Evolutionary conservation across 2,329 filamentous ascomycete species (phyloP), one percentile per base, ranked within the genome.

Genomic region (Nannizziopsis arthrosporioides): DNA sequence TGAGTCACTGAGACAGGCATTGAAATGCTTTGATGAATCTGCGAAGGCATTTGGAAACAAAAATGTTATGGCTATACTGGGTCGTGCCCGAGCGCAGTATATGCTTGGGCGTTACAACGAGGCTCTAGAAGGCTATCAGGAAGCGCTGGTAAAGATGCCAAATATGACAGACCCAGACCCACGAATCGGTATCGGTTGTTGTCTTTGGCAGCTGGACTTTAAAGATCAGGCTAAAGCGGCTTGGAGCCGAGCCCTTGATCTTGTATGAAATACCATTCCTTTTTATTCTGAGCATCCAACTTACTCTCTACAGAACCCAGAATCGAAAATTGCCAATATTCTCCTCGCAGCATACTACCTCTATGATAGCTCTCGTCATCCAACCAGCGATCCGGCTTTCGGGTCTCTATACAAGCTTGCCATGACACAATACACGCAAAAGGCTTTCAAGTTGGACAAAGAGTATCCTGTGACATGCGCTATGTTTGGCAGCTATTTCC

Each of bases 11-110:
- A 85, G 87, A 57, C 81, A 84, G 53, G 89, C 92, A 1, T 73
- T 90, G 53, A 95, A 94, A 67, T 87, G 85, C 53, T 98, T 98
- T 62, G 92, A 98, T 55, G 90, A 96, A 64, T 88, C 90, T 2
- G 80, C 92, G 44, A 81, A 87, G 54, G 81, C 85, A 5, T 95
- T 90, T 0, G 77, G 83, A 48, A 82, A 84, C 22, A 85, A 83
- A 63, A 98, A 98, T 61, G 82, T 96, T 72, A 81, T 98, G 73
- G 92, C 92, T 0, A 73, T 88, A 31, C 78, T 98, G 71, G 93
- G 92, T 44, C 92, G 88, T 63, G 85, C 90, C 7, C 81, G 89
- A 57, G 85, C 86, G 15, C 73, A 86, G 44, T 98, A 87, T 64
- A 89, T 90, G 11, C 75, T 94, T 58, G 85, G 84, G 49, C 88